phyloP scores from a whole-genome alignment of 768 basidiomycete genomes.

The Mrakia gelida region DNA sequence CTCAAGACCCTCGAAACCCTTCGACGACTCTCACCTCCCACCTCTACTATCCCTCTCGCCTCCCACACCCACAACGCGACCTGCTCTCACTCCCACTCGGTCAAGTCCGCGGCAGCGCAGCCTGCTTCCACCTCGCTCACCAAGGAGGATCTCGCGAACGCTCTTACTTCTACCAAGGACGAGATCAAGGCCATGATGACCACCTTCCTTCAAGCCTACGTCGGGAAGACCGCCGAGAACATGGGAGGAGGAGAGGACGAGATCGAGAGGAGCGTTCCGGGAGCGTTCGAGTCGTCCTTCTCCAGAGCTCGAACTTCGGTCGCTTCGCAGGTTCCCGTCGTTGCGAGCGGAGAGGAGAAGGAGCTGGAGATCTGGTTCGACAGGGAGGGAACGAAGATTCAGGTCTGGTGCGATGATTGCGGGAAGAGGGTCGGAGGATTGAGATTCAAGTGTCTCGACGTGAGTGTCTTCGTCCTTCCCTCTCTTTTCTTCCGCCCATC shows the following conservation, averaged over 20 bases:
- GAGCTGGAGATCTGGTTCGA: conserved; percentile 21
- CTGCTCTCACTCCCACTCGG: background rate
- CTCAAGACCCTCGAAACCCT: conserved; percentile 23
- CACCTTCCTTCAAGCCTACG: conserved; percentile 57
- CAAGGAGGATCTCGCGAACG: conserved; percentile 9
- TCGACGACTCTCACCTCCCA: conserved; percentile 18
- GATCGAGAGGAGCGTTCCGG: background rate
- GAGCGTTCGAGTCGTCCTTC: background rate
- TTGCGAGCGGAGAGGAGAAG: background rate
- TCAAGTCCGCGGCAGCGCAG: background rate
- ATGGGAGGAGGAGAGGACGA: conserved; percentile 44
- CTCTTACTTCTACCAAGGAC: conserved; percentile 9
- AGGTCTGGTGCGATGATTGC: conserved; percentile 41
- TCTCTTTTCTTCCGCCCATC: background rate
- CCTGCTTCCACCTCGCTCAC: background rate
- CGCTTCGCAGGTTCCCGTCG: background rate
- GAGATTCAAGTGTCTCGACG: conserved; percentile 40
- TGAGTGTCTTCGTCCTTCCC: background rate
- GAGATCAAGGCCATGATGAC: conserved; percentile 49
- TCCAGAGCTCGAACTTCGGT: background rate
- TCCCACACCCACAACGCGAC: background rate
- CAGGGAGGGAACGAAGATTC: conserved; percentile 29
- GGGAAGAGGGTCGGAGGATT: conserved; percentile 37
- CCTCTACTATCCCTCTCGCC: conserved; percentile 12
- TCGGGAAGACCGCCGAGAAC: conserved; percentile 48